These are phyloP conservation scores for Cunninghamia lanceolata DNA, from an alignment of 75 land plant species.

Conservation along the genomic window DNA sequence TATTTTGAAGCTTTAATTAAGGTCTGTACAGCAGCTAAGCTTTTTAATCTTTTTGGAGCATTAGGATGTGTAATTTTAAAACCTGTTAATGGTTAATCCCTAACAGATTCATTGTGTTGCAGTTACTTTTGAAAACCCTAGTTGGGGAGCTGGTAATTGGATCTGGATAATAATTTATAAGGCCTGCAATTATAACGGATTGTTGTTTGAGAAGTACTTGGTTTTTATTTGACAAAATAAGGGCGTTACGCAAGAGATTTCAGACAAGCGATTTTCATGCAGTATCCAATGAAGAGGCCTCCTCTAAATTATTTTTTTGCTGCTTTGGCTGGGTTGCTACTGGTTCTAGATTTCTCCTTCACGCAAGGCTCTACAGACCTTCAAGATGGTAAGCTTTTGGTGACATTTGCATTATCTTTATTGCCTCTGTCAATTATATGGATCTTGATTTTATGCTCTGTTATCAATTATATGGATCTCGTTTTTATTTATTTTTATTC, in stretches of 20 bases:
- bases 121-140: background rate
- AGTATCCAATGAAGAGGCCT: background rate
- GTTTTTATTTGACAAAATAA: background rate
- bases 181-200: background rate
- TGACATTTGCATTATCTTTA: background rate
- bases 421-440: background rate
- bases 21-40: background rate
- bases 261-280: background rate
- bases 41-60: background rate
- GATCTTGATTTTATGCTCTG: background rate
- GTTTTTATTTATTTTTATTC: too few relatives aligned
- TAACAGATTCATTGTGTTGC: background rate
- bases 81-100: background rate
- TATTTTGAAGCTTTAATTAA: background rate
- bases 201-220: background rate
- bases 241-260: background rate
- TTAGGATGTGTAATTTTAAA: background rate
- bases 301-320: background rate
- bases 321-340: background rate
- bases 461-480: too few relatives aligned
- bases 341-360: background rate
- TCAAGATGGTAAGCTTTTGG: constrained; percentile 10
- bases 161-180: background rate
- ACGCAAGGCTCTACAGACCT: constrained; percentile 3
- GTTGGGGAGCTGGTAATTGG: background rate